phyloP scores from a whole-genome alignment of 2,329 filamentous ascomycete genomes.

The Aspergillus costaricaensis region DNA sequence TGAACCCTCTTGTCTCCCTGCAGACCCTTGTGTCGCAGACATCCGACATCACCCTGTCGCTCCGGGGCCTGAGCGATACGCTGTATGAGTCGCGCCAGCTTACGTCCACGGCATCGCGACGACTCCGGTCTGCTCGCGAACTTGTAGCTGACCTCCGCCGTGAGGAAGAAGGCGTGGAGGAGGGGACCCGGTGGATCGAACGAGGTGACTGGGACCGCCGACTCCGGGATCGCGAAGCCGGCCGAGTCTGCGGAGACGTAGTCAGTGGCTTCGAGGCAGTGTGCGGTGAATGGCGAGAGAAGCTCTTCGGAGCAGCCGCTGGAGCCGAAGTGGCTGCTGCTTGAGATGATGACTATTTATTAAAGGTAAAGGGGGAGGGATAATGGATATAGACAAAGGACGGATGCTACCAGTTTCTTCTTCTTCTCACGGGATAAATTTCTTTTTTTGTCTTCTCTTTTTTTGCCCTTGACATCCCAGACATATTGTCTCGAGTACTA shows the following conservation, averaged over 20 bases:
- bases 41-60: slow-evolving; percentile 71
- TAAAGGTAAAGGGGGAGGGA: not conserved
- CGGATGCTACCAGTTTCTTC: not conserved
- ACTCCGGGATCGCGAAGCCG: slow-evolving; percentile 76
- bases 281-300: slow-evolving; percentile 79
- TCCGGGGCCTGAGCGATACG: slow-evolving; percentile 85
- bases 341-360: slow-evolving; percentile 18
- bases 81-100: slow-evolving; percentile 93
- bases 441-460: not conserved
- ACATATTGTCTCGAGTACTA: not conserved
- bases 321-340: slow-evolving; percentile 36
- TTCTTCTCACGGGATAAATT: not conserved
- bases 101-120: slow-evolving; percentile 75
- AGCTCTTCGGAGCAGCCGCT: slow-evolving; percentile 59
- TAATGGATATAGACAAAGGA: not conserved
- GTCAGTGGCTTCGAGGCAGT: slow-evolving; percentile 90
- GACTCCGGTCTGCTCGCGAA: slow-evolving; percentile 79
- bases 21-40: slow-evolving; percentile 70
- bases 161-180: slow-evolving; percentile 79
- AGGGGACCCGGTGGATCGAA: slow-evolving; percentile 79
- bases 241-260: slow-evolving; percentile 80
- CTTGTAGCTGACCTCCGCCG: slow-evolving; percentile 80
- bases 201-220: slow-evolving; percentile 80
- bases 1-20: slow-evolving; percentile 64
- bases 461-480: not conserved